Evolutionary conservation across 2,329 filamentous ascomycete genomes (phyloP).

Genomic region (Cladosporium sp.): DNA sequence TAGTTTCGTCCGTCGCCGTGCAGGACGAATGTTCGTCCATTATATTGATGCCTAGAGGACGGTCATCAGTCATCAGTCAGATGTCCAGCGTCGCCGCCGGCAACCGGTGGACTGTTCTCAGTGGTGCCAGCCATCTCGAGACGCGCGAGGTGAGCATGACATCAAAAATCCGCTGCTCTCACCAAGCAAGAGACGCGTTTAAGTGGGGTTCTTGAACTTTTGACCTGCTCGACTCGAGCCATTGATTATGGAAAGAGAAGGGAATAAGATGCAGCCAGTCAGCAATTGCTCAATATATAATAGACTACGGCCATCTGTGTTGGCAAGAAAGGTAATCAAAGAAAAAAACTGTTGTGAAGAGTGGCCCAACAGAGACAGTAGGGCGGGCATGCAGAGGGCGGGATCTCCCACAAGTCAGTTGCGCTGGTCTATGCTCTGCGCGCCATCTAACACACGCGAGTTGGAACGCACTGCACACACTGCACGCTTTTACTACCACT

Average conservation of each 20-base stretch:
- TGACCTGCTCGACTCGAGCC: no score
- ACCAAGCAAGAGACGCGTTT: not conserved
- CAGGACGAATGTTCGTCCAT: no score
- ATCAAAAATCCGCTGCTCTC: not conserved
- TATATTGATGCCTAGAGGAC: no score
- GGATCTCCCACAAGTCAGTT: no score
- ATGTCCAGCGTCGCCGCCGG: not conserved
- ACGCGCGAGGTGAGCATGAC: not conserved
- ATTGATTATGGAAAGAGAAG: no score
- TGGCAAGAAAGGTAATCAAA: no score
- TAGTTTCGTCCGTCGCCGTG: not conserved
- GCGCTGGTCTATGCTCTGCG: not conserved
- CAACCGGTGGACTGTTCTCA: not conserved
- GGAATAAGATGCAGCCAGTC: no score
- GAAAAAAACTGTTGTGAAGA: no score
- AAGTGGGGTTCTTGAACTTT: not conserved
- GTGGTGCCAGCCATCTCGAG: not conserved
- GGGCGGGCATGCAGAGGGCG: not conserved
- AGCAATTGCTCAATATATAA: no score
- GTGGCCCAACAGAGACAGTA: not conserved
- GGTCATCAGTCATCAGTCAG: no score
- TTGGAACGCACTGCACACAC: slow-evolving; percentile 4
- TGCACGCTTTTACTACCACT: no score
- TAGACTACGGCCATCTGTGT: no score
- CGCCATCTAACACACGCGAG: slow-evolving; percentile 8